A percentile compares a stretch with the other conserved stretches of the same genome.
These are phyloP conservation scores for Gautieria morchelliformis DNA, from an alignment of 768 basidiomycete species.

Conservation along the genomic window DNA sequence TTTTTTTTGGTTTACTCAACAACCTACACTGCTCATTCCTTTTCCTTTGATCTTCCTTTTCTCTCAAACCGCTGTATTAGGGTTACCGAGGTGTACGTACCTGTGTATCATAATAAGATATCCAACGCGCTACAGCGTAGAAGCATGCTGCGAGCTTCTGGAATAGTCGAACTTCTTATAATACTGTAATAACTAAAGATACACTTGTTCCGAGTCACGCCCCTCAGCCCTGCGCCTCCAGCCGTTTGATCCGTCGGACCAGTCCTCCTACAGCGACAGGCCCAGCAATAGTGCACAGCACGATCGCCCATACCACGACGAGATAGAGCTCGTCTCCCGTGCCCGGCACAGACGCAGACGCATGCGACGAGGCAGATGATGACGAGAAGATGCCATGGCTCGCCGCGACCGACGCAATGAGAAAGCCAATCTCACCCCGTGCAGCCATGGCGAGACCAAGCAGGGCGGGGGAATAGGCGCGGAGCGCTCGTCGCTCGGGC, in stretches of 20 bases:
- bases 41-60: not conserved
- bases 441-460: conserved; percentile 55
- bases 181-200: not conserved
- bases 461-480: conserved; percentile 24
- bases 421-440: conserved; percentile 59
- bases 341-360: not conserved
- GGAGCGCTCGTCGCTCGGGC: not conserved
- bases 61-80: not conserved
- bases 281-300: conserved; percentile 45
- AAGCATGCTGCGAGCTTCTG: not conserved
- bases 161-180: too few relatives aligned
- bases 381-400: conserved; percentile 21
- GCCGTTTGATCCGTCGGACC: conserved; percentile 9
- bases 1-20: not conserved
- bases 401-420: conserved; percentile 36
- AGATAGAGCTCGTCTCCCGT: conserved; percentile 35
- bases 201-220: not conserved
- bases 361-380: conserved; percentile 22
- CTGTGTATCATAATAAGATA: not conserved
- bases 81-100: not conserved
- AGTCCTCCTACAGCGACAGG: conserved; percentile 23
- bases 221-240: not conserved
- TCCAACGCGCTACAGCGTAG: not conserved
- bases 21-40: too few relatives aligned
- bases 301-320: conserved; percentile 48